Base-by-base conservation (phyloP, 2,329 filamentous ascomycete species). In the Cadophora luteo-olivacea region DNA sequence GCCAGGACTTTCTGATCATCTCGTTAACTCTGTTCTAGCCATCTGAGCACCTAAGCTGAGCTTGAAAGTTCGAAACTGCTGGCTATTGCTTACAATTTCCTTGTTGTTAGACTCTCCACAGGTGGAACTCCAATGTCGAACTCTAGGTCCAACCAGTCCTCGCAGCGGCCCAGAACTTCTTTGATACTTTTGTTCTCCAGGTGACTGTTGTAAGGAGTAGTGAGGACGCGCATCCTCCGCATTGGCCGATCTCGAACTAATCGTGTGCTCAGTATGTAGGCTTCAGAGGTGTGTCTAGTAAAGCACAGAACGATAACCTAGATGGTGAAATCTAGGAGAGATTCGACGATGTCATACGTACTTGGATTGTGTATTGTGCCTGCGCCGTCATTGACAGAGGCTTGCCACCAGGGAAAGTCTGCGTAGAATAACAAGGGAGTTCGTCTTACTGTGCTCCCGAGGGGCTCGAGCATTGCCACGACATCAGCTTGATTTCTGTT, bases 171-270 rank as follows among this genome's bases (percentile, higher is more conserved):
- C 8, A 33, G 16, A n/a, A 25, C 33, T 33, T 19, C 16, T 7
- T 3, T 6, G 4, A 55, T n/a, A n/a, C 52, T n/a, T n/a, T 7
- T 33, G 29, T 32, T 55, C 14, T 33, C 25, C 14, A 4, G 29
- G 7, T 19, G 1, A 8, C 16, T n/a, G 12, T 19, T 6, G 7
- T 6, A 6, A 1, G 4, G 4, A 8, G 29, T 55, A 7, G 29
- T 33, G n/a, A 29, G 33, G 25, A 33, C 52, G 52, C 16, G 24
- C 14, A 55, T 33, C 25, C 19, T n/a, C 25, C 52, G 16, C 52
- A 55, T 55, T 4, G 52, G 52, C 24, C 52, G 52, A n/a, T 55
- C 19, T 33, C 52, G 25, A 32, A 55, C 52, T 55, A 55, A 32
- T 33, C 29, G 8, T 14, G 7, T 32, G 25, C 16, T 55, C 9